These are phyloP conservation scores for Isoetes taiwanensis DNA, from an alignment of 75 land plant genomes.

Conservation along the genomic window DNA sequence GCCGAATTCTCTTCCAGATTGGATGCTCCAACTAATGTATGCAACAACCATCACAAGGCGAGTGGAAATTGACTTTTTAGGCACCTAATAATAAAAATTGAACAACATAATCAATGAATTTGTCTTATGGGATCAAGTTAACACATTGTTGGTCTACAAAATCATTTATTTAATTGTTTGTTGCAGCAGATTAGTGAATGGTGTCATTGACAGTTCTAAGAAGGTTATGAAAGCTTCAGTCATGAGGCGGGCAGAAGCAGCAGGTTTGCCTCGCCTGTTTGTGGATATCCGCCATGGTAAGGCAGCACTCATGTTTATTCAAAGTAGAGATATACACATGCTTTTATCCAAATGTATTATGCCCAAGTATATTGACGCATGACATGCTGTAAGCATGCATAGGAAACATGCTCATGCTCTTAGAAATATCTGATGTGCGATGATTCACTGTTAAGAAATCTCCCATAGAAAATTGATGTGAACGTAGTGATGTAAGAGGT, in stretches of 20 bases:
- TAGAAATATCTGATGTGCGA: too few species aligned
- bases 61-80: too few species aligned
- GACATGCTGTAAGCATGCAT: too few species aligned
- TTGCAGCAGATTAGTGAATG: constrained; percentile 65
- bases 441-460: too few species aligned
- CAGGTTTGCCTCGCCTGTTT: constrained; percentile 62
- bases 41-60: constrained; percentile 82
- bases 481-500: too few species aligned
- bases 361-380: too few species aligned
- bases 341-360: too few species aligned
- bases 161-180: background rate
- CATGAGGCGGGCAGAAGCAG: constrained; percentile 41
- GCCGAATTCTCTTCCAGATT: constrained; percentile 28
- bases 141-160: background rate
- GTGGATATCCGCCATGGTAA: constrained; percentile 94
- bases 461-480: too few species aligned
- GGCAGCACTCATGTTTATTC: background rate
- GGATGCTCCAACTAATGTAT: constrained; percentile 69
- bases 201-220: constrained; percentile 60
- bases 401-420: too few species aligned
- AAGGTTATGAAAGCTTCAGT: constrained; percentile 39
- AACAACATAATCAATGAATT: background rate
- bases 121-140: background rate
- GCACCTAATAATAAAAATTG: too few species aligned
- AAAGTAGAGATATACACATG: too few species aligned